A percentile compares a stretch with the other conserved stretches of the same genome.
These are phyloP conservation scores for Neurospora intermedia DNA, from an alignment of 495 filamentous ascomycete species.

Conservation along the genomic window DNA sequence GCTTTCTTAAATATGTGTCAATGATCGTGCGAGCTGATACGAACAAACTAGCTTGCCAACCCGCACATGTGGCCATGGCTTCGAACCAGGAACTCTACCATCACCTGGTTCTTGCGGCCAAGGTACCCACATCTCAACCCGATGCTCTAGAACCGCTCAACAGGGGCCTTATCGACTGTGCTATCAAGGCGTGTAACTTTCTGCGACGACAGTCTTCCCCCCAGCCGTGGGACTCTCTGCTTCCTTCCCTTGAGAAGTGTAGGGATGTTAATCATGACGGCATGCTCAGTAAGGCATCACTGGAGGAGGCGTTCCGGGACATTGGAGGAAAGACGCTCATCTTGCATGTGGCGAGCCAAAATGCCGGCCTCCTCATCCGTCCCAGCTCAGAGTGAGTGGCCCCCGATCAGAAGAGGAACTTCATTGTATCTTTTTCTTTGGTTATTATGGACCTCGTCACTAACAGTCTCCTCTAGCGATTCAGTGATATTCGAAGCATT, in stretches of 20 bases:
- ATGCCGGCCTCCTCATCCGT: conserved; percentile 44
- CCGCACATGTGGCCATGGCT: background rate
- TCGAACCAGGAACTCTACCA: background rate
- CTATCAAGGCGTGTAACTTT: background rate
- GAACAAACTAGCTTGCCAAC: background rate
- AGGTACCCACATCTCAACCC: background rate
- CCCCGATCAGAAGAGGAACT: background rate
- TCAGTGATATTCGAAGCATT: conserved; percentile 3
- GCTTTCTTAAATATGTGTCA: background rate
- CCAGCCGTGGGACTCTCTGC: background rate
- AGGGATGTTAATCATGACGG: background rate
- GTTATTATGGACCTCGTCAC: background rate
- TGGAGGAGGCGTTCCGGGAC: background rate
- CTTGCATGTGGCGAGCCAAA: conserved; percentile 30
- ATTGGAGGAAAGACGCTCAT: background rate
- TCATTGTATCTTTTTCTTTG: background rate
- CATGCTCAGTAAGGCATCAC: background rate
- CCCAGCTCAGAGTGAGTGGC: conserved; percentile 28
- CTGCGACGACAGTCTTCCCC: background rate
- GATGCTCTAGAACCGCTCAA: background rate
- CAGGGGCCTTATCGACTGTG: background rate
- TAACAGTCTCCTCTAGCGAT: background rate
- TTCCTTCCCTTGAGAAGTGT: background rate
- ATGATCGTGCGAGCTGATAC: background rate
- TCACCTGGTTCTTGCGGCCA: background rate